Evolutionary conservation across 2,329 filamentous ascomycete species (phyloP).

Genomic region (Pseudogymnoascus sp.): DNA sequence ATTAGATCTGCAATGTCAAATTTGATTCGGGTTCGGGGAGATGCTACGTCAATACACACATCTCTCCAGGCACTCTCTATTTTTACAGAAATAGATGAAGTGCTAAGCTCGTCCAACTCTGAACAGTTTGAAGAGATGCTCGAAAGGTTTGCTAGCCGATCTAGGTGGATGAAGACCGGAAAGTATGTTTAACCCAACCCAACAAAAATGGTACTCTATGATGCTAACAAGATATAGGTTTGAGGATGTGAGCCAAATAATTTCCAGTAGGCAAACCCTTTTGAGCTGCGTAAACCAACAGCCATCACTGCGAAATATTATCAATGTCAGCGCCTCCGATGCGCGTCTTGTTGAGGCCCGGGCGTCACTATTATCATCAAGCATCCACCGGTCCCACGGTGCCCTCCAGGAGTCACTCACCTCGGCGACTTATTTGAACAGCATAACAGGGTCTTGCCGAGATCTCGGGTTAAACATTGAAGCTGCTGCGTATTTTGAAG

Average conservation of each 20-base stretch:
- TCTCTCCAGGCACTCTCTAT: conserved; percentile 60
- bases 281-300: conserved; percentile 73
- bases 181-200: conserved; percentile 47
- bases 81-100: conserved; percentile 74
- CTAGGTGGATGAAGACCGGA: conserved; percentile 75
- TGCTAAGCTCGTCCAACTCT: conserved; percentile 54
- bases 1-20: conserved; percentile 53
- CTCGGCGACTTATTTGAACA: conserved; percentile 73
- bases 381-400: conserved; percentile 70
- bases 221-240: conserved; percentile 47
- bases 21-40: conserved; percentile 43
- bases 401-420: conserved; percentile 82
- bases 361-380: conserved; percentile 67
- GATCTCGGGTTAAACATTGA: conserved; percentile 69
- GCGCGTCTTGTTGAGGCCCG: conserved; percentile 67
- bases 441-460: conserved; percentile 63
- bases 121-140: conserved; percentile 57
- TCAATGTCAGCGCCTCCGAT: conserved; percentile 55
- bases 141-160: conserved; percentile 55
- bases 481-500: conserved; percentile 70
- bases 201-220: conserved; percentile 14
- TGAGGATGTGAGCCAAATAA: conserved; percentile 68
- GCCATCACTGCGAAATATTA: conserved; percentile 50
- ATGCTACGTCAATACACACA: conserved; percentile 45
- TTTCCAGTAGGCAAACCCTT: conserved; percentile 76